Evolutionary conservation across 495 filamentous ascomycete species (phyloP), one percentile per base, ranked within the genome.

Genomic region (Aspergillus asperescens): DNA sequence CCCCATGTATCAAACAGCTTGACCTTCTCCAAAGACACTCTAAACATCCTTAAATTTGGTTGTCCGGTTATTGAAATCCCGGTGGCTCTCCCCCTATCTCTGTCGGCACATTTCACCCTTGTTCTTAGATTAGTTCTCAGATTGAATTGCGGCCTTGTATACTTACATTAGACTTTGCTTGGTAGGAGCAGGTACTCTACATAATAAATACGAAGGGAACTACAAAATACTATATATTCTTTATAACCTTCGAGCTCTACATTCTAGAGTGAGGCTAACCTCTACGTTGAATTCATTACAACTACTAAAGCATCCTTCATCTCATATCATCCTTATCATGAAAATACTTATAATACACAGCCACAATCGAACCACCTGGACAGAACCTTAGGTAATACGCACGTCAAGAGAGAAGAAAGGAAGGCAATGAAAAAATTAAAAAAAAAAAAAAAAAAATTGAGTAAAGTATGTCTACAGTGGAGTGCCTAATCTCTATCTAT

Each of bases 381-480:
- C n/a, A n/a, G n/a, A n/a, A n/a, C n/a, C n/a, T n/a, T n/a, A n/a
- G n/a, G n/a, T n/a, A n/a, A n/a, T n/a, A n/a, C n/a, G n/a, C n/a
- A n/a, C n/a, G n/a, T n/a, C n/a, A n/a, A n/a, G n/a, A n/a, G n/a
- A n/a, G n/a, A n/a, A n/a, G n/a, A n/a, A n/a, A n/a, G n/a, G n/a
- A n/a, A n/a, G n/a, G n/a, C n/a, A n/a, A 27, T 32, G 28, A 47
- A 40, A 12, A 22, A 35, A 54, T 24, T 13, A 13, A 15, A 24
- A 38, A 9, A 24, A 1, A 56, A 50, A 50, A 12, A 24, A 42
- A 53, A 23, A 12, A 24, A 42, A 53, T 20, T 22, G 19, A 46
- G 31, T 41, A 13, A 49, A 25, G 55, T 37, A 48, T 35, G 32
- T 35, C 32, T 35, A 35, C 32, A 35, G 32, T n/a, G n/a, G n/a